These are phyloP conservation scores for Remersonia thermophila DNA, from an alignment of 2,329 filamentous ascomycete genomes.

Conservation along the genomic window DNA sequence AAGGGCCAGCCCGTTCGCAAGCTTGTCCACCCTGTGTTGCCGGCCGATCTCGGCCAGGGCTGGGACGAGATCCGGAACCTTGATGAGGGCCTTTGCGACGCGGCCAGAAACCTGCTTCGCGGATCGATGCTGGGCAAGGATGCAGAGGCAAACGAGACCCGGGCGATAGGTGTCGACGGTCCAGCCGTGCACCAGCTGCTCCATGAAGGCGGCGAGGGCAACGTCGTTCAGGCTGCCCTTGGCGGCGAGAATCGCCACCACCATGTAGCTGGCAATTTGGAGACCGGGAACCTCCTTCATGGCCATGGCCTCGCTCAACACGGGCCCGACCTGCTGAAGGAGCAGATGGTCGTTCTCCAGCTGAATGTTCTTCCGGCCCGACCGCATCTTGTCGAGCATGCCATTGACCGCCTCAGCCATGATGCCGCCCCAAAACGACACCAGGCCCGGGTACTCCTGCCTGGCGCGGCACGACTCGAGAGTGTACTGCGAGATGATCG, in stretches of 20 bases:
- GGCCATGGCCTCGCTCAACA: constrained; percentile 66
- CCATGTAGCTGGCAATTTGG: constrained; percentile 83
- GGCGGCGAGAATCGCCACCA: constrained; percentile 71
- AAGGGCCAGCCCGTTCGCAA: constrained; percentile 60
- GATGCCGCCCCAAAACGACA: constrained; percentile 86
- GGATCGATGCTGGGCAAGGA: constrained; percentile 69
- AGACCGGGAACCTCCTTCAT: constrained; percentile 66
- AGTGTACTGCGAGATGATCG: constrained; percentile 65
- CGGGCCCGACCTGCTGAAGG: constrained; percentile 50
- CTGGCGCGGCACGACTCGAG: constrained; percentile 58
- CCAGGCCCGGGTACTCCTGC: constrained; percentile 62
- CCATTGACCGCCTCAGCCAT: constrained; percentile 75
- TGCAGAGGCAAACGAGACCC: constrained; percentile 66
- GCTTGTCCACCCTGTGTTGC: constrained; percentile 55
- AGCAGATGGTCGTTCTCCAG: constrained; percentile 71
- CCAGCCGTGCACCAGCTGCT: constrained; percentile 71
- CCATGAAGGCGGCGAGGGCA: constrained; percentile 78
- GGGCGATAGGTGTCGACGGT: constrained; percentile 58
- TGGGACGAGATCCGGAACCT: constrained; percentile 46
- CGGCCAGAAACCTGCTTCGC: constrained; percentile 56
- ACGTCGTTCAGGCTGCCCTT: constrained; percentile 70
- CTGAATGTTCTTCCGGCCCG: constrained; percentile 64
- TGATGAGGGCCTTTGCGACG: constrained; percentile 57
- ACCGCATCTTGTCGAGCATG: constrained; percentile 65
- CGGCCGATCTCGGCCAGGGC: constrained; percentile 49